phyloP scores from a whole-genome alignment of 176 grass and related monocot species.

The Stipa capillata region DNA sequence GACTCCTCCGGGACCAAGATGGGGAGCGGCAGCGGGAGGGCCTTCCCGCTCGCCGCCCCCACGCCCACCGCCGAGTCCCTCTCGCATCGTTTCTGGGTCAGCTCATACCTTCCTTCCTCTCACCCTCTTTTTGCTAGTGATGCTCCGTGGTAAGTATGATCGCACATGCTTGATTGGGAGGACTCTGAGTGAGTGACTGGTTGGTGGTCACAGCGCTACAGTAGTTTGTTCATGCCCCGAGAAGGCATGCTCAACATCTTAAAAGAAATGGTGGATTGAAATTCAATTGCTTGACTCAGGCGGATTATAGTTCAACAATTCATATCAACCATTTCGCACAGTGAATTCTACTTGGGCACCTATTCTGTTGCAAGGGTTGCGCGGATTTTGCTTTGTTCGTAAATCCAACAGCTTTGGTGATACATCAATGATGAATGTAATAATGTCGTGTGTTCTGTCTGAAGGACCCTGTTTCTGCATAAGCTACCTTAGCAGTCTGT shows the following conservation, averaged over 20 bases:
- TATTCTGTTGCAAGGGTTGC: no score
- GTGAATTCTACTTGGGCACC: neutral
- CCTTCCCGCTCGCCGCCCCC: slow-evolving; percentile 35
- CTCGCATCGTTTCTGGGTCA: slow-evolving; percentile 92
- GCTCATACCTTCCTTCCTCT: neutral
- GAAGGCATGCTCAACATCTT: neutral
- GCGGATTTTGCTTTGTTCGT: no score
- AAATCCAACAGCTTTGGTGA: no score
- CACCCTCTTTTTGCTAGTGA: neutral
- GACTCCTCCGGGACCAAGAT: neutral
- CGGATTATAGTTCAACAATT: neutral
- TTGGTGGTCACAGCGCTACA: no score
- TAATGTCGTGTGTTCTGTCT: no score
- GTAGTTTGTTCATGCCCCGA: no score
- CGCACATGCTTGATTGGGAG: no score
- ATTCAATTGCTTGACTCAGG: neutral
- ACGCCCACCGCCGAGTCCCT: slow-evolving; percentile 41
- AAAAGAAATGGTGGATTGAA: neutral
- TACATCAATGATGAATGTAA: no score
- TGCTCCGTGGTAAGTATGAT: neutral
- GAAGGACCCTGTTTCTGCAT: no score
- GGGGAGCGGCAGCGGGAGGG: slow-evolving; percentile 12
- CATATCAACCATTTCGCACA: neutral
- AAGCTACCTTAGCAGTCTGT: no score
- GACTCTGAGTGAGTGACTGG: no score